Conservation (phyloP, 2,329 filamentous ascomycete species). For the Hirsutella thompsonii region DNA sequence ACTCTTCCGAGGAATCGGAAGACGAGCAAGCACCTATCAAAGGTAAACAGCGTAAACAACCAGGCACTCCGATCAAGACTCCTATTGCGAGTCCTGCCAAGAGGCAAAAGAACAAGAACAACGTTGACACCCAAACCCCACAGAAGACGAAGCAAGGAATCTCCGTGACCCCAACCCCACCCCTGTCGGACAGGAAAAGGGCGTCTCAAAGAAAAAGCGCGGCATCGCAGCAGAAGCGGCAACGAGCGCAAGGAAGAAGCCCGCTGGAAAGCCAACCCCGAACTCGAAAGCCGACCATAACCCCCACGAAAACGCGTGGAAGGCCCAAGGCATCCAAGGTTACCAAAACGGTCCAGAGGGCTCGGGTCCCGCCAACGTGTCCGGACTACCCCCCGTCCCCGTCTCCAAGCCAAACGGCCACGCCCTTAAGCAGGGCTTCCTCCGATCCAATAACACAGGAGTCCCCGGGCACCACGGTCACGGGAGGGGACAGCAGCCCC, state of each 20-base stretch:
- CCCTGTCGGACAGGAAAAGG: background rate
- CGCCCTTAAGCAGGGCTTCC: background rate
- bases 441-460: background rate
- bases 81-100: constrained; percentile 13
- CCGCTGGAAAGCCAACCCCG: background rate
- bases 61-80: constrained; percentile 10
- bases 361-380: background rate
- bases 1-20: constrained; percentile 17
- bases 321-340: background rate
- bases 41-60: constrained; percentile 22
- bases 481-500: background rate
- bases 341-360: background rate
- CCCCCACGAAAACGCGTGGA: background rate
- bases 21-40: constrained; percentile 13
- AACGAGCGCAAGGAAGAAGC: background rate
- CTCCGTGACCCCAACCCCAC: background rate
- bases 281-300: background rate
- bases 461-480: background rate
- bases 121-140: constrained; percentile 18
- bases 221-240: background rate
- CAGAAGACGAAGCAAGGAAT: constrained; percentile 14
- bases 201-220: background rate
- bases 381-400: background rate
- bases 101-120: constrained; percentile 11
- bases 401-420: background rate